Evolutionary conservation across 2,329 filamentous ascomycete genomes (phyloP).

Genomic region (Nigrospora osmanthi): DNA sequence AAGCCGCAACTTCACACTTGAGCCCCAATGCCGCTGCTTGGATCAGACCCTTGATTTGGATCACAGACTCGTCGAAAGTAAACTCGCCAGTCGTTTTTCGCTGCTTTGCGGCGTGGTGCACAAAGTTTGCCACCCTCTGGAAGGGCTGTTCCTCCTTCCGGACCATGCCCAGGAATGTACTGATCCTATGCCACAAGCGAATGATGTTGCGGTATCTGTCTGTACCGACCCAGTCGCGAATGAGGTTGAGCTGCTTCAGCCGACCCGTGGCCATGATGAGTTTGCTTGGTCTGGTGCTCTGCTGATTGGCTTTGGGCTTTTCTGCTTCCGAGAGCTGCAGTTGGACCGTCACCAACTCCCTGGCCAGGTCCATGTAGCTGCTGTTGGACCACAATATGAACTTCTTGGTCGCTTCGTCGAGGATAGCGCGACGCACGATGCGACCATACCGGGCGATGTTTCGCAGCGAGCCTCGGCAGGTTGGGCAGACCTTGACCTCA

Average conservation of each 20-base stretch:
- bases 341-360: slow-evolving; percentile 17
- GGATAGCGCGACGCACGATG: slow-evolving; percentile 48
- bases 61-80: slow-evolving; percentile 1
- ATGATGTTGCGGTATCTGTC: slow-evolving; percentile 15
- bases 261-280: slow-evolving; percentile 3
- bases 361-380: slow-evolving; percentile 30
- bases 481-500: slow-evolving; percentile 45
- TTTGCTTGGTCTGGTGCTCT: slow-evolving; percentile 2
- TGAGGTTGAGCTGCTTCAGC: slow-evolving; percentile 6
- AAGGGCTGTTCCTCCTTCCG: slow-evolving; percentile 40
- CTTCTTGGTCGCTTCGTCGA: slow-evolving; percentile 58
- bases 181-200: slow-evolving; percentile 10
- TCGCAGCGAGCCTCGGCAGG: slow-evolving; percentile 51
- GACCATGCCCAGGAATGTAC: slow-evolving; percentile 19
- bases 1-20: neutral
- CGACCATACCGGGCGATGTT: slow-evolving; percentile 54
- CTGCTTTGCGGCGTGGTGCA: slow-evolving; percentile 28
- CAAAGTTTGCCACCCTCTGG: slow-evolving; percentile 35
- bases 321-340: neutral
- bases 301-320: neutral
- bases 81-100: slow-evolving; percentile 19
- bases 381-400: slow-evolving; percentile 48
- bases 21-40: neutral
- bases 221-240: slow-evolving; percentile 9
- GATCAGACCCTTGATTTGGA: slow-evolving; percentile 1